Evolutionary conservation across 148 eudicot genomes (phyloP).

Genomic region (Selenicereus undatus): DNA sequence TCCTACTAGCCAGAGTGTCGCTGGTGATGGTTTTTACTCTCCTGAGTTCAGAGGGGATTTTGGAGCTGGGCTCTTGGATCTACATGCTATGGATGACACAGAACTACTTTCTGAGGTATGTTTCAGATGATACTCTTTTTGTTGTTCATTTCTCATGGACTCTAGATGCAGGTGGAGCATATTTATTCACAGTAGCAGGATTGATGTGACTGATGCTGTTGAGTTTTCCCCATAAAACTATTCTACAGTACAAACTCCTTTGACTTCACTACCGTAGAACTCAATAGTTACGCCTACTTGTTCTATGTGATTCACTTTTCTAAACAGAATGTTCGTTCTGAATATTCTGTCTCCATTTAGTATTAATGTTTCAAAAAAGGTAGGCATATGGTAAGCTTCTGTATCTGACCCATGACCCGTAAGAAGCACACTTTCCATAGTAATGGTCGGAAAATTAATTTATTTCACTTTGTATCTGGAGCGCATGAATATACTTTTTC

Average conservation of each 20-base stretch:
- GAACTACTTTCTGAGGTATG: slow-evolving; percentile 94
- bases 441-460: neutral
- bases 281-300: neutral
- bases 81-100: slow-evolving; percentile 98
- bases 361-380: neutral
- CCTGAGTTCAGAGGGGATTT: slow-evolving; percentile 95
- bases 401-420: neutral
- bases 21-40: slow-evolving; percentile 65
- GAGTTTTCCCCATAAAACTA: neutral
- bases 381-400: neutral
- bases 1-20: slow-evolving; percentile 68
- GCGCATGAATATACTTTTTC: too few relatives aligned
- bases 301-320: neutral
- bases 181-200: neutral
- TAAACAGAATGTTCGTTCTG: neutral
- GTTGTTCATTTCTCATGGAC: neutral
- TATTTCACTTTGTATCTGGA: neutral
- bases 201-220: neutral
- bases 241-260: neutral
- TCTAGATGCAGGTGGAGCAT: neutral
- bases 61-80: slow-evolving; percentile 97
- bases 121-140: slow-evolving; percentile 3
- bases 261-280: neutral
- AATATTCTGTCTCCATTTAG: neutral
- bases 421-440: neutral